Evolutionary conservation across 2,329 filamentous ascomycete species (phyloP).

Genomic region (Fusarium phyllophilum): DNA sequence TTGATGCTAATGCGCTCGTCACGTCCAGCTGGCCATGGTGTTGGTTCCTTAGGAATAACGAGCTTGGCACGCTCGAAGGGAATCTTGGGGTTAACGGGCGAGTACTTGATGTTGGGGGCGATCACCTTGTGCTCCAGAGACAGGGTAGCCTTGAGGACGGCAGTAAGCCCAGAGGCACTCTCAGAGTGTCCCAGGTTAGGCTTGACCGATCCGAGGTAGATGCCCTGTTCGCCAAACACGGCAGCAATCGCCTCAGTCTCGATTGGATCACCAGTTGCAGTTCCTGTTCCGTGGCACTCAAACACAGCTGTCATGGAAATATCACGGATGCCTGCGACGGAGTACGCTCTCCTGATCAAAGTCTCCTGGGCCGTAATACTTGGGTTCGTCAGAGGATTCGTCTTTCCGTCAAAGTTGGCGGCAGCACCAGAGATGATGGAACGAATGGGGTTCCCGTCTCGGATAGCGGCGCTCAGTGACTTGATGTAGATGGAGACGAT

Average conservation of each 20-base stretch:
- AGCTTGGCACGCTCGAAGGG: background rate
- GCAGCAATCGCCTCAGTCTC: background rate
- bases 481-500: background rate
- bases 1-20: background rate
- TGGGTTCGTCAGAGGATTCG: background rate
- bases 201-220: background rate
- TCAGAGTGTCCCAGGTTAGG: background rate
- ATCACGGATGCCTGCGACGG: background rate
- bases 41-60: background rate
- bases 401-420: background rate
- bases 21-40: background rate
- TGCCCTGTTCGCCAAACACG: background rate
- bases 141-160: constrained; percentile 26
- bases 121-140: constrained; percentile 47
- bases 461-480: background rate
- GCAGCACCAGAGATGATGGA: background rate
- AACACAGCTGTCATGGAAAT: background rate
- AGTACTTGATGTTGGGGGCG: constrained; percentile 39
- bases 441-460: background rate
- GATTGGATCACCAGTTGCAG: background rate
- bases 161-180: background rate
- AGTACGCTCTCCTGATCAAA: background rate
- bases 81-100: background rate
- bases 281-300: background rate
- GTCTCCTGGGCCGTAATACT: background rate